Base-by-base conservation (phyloP, 2,329 filamentous ascomycete species). In the Aspergillus pseudonomiae region DNA sequence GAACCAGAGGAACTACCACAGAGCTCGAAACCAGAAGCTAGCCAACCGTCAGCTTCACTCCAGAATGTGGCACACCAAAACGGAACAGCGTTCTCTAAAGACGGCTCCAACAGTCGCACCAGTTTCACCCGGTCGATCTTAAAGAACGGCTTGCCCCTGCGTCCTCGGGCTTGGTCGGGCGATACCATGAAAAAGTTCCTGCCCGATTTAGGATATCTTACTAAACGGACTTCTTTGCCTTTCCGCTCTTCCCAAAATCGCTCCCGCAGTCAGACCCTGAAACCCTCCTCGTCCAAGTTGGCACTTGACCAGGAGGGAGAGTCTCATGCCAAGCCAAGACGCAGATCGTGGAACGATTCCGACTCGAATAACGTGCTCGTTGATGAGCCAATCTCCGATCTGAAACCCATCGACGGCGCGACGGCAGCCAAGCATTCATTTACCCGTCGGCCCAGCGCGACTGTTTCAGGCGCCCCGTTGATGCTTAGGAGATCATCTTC, bases 401-500 rank as follows among this genome's bases (percentile, higher is more conserved):
- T 79, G 46, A 68, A 61, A 26, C 69, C 73, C 10, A 45, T 78
- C 16, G 65, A 71, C 50, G 71, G 65, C 21, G 68, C 60, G n/a
- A 70, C 68, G 10, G 68, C 69, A 16, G 74, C 75, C 5, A 75
- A 73, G 30, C 72, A 78, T 67, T 78, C 76, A 5, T 77, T 72
- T 55, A 55, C 69, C 1, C 66, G 73, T n/a, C 63, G 74, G 14
- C 71, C 74, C 9, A 75, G 73, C 57, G 59, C 67, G 1, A 59
- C 64, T 5, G 69, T 69, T 14, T 62, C 71, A 4, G 70, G 72
- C 9, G 68, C 68, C 7, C 72, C 75, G 14, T 66, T 71, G 11
- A 70, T 70, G 58, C 57, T 93, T 34, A 84, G 87, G 50, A 83
- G 88, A 68, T 86, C 88, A 0, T 88, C 87, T 1, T 94, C 92